Evolutionary conservation across 73 alveolate genomes (phyloP).

Genomic region (Stentor coeruleus): DNA sequence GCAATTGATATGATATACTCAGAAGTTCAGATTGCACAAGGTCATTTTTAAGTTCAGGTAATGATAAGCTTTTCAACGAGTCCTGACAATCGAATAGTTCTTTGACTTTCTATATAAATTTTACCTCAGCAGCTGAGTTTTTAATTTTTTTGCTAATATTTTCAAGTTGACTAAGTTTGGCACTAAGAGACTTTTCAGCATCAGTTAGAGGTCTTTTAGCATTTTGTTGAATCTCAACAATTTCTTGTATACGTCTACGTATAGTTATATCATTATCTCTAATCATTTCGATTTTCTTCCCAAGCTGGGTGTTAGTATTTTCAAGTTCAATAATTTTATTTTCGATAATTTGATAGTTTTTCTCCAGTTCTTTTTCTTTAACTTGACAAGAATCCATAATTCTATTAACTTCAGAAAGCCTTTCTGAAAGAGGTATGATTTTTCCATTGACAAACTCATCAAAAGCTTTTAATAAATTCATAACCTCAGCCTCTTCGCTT

Average conservation of each 20-base stretch:
- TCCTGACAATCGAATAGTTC: too few species aligned
- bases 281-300: not conserved
- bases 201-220: not conserved
- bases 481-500: conserved; percentile 7
- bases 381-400: not conserved
- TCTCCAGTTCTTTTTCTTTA: not conserved
- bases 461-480: not conserved
- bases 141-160: too few species aligned
- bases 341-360: not conserved
- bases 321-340: not conserved
- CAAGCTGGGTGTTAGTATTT: not conserved
- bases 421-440: not conserved
- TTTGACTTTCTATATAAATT: too few species aligned
- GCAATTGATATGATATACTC: too few species aligned
- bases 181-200: not conserved
- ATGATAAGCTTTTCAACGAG: too few species aligned
- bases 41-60: too few species aligned
- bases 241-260: not conserved
- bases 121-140: too few species aligned
- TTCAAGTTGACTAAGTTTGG: not conserved
- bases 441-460: not conserved
- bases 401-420: not conserved
- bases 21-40: too few species aligned
- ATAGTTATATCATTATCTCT: not conserved
- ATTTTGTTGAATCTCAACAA: not conserved